phyloP scores from a whole-genome alignment of 768 basidiomycete genomes.

The Boletus tomentosulus region DNA sequence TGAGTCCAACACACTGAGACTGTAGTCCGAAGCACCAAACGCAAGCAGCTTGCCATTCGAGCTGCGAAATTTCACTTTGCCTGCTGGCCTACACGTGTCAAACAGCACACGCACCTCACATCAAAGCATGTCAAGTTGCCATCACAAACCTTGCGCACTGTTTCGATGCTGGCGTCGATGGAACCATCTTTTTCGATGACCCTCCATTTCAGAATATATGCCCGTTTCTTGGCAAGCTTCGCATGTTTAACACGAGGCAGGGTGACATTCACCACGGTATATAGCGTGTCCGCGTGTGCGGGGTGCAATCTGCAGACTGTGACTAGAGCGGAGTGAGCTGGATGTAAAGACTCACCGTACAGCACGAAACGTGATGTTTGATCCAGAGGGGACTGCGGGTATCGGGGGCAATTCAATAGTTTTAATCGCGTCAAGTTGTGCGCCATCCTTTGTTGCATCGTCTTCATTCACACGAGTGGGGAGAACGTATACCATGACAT shows the following conservation, averaged over 20 bases:
- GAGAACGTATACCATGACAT: conserved; percentile 59
- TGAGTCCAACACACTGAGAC: conserved; percentile 80
- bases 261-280: conserved; percentile 67
- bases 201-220: conserved; percentile 73
- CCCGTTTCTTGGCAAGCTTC: conserved; percentile 53
- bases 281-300: conserved; percentile 47
- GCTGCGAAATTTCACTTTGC: conserved; percentile 38
- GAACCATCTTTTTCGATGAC: conserved; percentile 59
- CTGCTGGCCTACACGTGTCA: conserved; percentile 2
- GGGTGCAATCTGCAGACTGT: conserved; percentile 53
- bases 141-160: conserved; percentile 68
- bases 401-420: conserved; percentile 53
- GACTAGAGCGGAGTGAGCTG: conserved; percentile 4
- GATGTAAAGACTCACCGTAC: conserved; percentile 41
- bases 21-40: conserved; percentile 83
- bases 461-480: conserved; percentile 30
- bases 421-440: conserved; percentile 45
- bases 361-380: conserved; percentile 54
- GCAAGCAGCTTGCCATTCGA: conserved; percentile 78
- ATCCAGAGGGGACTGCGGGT: conserved; percentile 41
- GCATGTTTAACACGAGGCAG: conserved; percentile 53
- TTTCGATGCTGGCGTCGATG: conserved; percentile 49
- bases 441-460: conserved; percentile 2
- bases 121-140: conserved; percentile 86
- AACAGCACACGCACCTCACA: conserved; percentile 55